Evolutionary conservation across 306 rosid genomes (phyloP).

Genomic region (Adenanthera pavonina): DNA sequence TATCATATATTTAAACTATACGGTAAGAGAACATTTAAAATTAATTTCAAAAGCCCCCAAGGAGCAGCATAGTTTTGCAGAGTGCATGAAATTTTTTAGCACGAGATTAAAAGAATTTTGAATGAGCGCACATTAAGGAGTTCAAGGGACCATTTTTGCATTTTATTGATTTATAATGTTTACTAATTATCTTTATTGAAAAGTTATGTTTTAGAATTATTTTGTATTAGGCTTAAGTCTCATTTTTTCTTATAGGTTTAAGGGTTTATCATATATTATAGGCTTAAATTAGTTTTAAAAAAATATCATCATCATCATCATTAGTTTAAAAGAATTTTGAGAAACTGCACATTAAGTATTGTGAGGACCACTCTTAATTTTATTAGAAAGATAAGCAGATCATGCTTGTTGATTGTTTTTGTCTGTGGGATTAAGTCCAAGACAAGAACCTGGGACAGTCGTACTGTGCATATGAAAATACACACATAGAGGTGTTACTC

Average conservation of each 20-base stretch:
- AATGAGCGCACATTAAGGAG: neutral
- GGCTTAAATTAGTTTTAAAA: too few species aligned
- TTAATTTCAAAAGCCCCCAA: neutral
- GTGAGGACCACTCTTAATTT: neutral
- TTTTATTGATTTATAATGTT: too few species aligned
- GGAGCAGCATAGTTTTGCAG: neutral
- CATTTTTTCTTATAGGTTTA: too few species aligned
- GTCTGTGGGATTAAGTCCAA: neutral
- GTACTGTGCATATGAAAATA: neutral
- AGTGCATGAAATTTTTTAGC: neutral
- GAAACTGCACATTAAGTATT: neutral
- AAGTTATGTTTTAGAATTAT: too few species aligned
- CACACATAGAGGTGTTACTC: neutral
- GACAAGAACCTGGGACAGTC: neutral
- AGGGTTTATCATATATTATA: too few species aligned
- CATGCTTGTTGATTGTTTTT: slow-evolving; percentile 14
- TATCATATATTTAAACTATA: neutral
- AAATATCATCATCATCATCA: too few species aligned
- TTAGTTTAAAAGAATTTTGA: neutral
- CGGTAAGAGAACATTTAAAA: neutral
- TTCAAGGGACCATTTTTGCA: slow-evolving; percentile 10
- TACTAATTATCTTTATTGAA: too few species aligned
- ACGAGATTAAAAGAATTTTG: neutral
- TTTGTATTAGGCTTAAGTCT: too few species aligned
- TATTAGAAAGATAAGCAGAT: slow-evolving; percentile 11